Evolutionary conservation across 2,329 filamentous ascomycete species (phyloP).

Genomic region (Xylariaceae sp.): DNA sequence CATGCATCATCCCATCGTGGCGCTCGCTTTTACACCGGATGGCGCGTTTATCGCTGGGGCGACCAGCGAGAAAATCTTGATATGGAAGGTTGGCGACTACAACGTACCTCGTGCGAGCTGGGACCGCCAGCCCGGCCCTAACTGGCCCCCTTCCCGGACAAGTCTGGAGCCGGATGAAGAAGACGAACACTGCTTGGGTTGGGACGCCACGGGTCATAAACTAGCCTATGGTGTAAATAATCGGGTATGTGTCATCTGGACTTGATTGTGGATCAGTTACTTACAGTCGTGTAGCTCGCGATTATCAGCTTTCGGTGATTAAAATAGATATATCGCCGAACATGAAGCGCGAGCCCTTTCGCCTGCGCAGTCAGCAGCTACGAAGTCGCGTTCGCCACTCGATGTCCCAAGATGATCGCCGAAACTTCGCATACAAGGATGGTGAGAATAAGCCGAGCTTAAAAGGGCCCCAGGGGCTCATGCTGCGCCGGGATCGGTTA

Average conservation of each 20-base stretch:
- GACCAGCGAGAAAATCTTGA: constrained; percentile 52
- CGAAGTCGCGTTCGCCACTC: too few relatives aligned
- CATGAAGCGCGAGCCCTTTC: too few relatives aligned
- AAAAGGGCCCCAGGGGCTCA: too few relatives aligned
- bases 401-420: too few relatives aligned
- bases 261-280: constrained; percentile 1
- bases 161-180: constrained; percentile 52
- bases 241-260: constrained; percentile 41
- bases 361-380: too few relatives aligned
- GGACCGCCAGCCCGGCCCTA: constrained; percentile 49
- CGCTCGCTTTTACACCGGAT: constrained; percentile 57
- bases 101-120: constrained; percentile 55
- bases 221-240: constrained; percentile 60
- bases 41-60: constrained; percentile 59
- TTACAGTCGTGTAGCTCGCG: constrained; percentile 36
- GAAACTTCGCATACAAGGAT: too few relatives aligned
- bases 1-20: constrained; percentile 53
- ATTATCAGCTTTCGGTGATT: constrained; percentile 46
- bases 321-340: too few relatives aligned
- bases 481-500: too few relatives aligned
- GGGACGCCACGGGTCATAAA: constrained; percentile 57
- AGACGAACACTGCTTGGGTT: constrained; percentile 55
- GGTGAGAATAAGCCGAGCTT: too few relatives aligned
- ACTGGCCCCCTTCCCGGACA: constrained; percentile 54
- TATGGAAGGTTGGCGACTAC: constrained; percentile 60